These are phyloP conservation scores for Breviolum minutum DNA, from an alignment of 73 alveolate genomes.

Conservation along the genomic window DNA sequence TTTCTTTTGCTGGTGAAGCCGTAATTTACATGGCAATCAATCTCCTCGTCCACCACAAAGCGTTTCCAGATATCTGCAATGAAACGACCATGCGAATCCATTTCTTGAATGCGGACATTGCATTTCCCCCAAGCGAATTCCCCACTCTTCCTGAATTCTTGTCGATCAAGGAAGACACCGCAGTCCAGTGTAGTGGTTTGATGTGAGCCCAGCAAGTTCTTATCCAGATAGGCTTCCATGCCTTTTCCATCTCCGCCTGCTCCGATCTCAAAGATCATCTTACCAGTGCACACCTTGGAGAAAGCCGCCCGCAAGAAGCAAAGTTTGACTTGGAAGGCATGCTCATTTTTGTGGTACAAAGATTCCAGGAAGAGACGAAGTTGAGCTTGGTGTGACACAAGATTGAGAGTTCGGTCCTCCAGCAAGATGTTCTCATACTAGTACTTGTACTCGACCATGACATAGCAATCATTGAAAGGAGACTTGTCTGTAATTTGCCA, in stretches of 20 bases:
- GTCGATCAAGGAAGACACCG: conserved; percentile 1
- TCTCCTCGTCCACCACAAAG: background rate
- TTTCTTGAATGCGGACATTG: background rate
- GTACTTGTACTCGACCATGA: background rate
- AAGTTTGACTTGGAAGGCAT: conserved; percentile 11
- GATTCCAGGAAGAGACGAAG: conserved; percentile 15
- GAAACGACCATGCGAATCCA: background rate
- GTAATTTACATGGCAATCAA: background rate
- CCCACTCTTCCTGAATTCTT: conserved; percentile 17
- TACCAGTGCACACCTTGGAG: conserved; percentile 6
- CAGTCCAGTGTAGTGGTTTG: conserved; percentile 33
- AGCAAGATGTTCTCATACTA: background rate
- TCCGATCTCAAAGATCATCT: conserved; percentile 2
- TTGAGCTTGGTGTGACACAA: no score
- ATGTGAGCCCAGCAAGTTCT: background rate
- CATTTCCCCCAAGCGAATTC: conserved; percentile 8
- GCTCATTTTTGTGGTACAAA: background rate
- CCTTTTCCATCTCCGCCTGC: conserved; percentile 56
- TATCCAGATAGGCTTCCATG: conserved; percentile 29
- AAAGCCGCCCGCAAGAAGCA: conserved; percentile 36
- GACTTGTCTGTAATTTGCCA: background rate
- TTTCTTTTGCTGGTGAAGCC: conserved; percentile 2
- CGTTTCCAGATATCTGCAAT: background rate
- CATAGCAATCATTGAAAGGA: background rate
- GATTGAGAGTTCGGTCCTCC: background rate